Base-by-base conservation (phyloP, 2,329 filamentous ascomycete genomes). In the Lomentospora prolificans region DNA sequence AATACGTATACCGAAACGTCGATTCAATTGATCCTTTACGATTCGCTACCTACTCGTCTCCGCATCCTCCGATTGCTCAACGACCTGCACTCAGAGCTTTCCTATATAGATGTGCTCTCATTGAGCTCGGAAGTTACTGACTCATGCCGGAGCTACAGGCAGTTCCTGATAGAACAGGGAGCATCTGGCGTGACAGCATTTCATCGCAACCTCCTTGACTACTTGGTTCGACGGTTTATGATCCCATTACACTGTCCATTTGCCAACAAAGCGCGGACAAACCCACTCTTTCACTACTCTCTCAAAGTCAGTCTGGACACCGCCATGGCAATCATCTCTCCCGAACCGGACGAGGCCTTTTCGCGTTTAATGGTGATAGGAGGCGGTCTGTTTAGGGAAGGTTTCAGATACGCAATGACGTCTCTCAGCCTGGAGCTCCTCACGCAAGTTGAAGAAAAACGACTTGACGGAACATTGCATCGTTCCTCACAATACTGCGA, bases 211-310 rank as follows among this genome's bases (percentile, higher is more conserved):
- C 62, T 82, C 4, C 65, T 80, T 25, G 74, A 81, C 51, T 74
- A 76, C 41, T 67, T 78, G 0, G 68, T 78, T 3, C 75, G 77
- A 4, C 76, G 81, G 12, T 82, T 81, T 61, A 61, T 82, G 2
- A 71, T 84, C 12, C 70, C 74, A 1, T 67, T 85, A 0, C 80
- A 85, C 59, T 73, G 71, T 6, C 68, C 74, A 0, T 81, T 75
- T 61, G 71, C 72, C 36, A 64, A 64, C 36, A 65, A 70, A 57
- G 72, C 76, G 8, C 68, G 64, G 4, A 59, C 61, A 1, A 71
- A 79, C 52, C 76, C 75, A 0, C 57, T 72, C 3, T 81, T 73
- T 60, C 70, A 77, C 59, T 78, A 73, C 64, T 80, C 76, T 0
- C 69, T 72, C 31, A 78, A 75, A 57, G 65, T 72, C 6, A 74